Evolutionary conservation across 2,329 filamentous ascomycete genomes (phyloP), one percentile per base, ranked within the genome.

Genomic region (Thermoascus crustaceus): DNA sequence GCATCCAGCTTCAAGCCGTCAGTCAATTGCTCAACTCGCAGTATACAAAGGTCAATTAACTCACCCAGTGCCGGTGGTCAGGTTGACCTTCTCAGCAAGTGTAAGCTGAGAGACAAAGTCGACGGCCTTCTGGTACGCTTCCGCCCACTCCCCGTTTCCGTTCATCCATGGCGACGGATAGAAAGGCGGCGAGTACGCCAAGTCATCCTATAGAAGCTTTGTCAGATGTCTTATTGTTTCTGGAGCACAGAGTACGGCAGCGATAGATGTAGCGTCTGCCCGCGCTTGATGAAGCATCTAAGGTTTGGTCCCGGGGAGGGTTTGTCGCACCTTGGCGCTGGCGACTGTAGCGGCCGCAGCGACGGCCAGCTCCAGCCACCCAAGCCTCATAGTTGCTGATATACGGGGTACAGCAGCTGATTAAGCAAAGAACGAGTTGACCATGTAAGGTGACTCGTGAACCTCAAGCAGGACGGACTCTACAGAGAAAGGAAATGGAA

Each of bases 91-190:
- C 60, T 95, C 88, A 7, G 78, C 55, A 22, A 94, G 70, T 1
- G 86, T 94, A 62, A 94, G 64, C 55, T 87, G 78, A 7, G 81
- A 82, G 30, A 95, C 86, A 51, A 94, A 89, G 2, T 71, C 75
- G 47, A 75, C 77, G 1, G 88, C 88, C 58, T 82, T 80, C 13
- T 63, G 66, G 48, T 94, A 88, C 24, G 86, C 85, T 5, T 77
- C 73, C 35, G 75, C 71, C 87, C 87, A 94, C 29, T 74, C 66
- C 7, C 82, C 83, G 4, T 75, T 58, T 11, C 84, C 81, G 43
- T 83, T 75, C 64, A 82, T 81, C 85, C 87, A 94, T 66, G 87
- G 87, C 18, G 85, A 88, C 1, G 87, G 87, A 53, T 94, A 94
- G 53, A 73, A 75, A 2, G 85, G 83, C 29, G 75, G 75, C 16